Conservation (phyloP, 2,329 filamentous ascomycete genomes). For the Colletotrichum lini region DNA sequence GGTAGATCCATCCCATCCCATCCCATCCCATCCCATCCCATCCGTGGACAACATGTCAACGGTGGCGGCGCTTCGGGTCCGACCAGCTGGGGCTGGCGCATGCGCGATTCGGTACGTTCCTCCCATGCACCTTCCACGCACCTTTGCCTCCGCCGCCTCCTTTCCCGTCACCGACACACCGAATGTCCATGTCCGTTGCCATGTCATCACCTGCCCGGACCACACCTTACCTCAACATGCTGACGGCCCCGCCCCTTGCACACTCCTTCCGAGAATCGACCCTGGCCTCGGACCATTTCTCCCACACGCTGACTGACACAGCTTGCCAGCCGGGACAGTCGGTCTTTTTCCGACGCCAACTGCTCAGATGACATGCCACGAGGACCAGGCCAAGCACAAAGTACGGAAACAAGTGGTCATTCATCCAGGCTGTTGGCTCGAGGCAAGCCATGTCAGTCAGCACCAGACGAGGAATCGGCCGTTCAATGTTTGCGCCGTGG, state of each 20-base stretch:
- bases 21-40: too few relatives aligned
- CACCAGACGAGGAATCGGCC: not conserved
- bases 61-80: constrained; percentile 28
- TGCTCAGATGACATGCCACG: not conserved
- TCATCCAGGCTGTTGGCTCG: constrained; percentile 3
- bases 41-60: not conserved
- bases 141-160: not conserved
- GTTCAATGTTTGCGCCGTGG: constrained; percentile 22
- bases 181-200: not conserved
- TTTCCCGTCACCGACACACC: not conserved
- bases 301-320: not conserved
- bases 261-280: not conserved
- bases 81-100: constrained; percentile 10
- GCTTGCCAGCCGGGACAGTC: not conserved
- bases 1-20: too few relatives aligned
- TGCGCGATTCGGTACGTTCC: not conserved
- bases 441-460: not conserved
- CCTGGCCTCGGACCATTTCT: not conserved
- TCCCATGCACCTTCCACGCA: not conserved
- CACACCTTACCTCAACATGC: constrained; percentile 21
- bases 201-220: constrained; percentile 9
- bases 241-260: not conserved
- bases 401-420: not conserved
- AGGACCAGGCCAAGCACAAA: not conserved
- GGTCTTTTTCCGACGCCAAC: not conserved